Evolutionary conservation across 352 stramenopile genomes (phyloP), one percentile per base, ranked within the genome.

Genomic region (Bremia lactucae): DNA sequence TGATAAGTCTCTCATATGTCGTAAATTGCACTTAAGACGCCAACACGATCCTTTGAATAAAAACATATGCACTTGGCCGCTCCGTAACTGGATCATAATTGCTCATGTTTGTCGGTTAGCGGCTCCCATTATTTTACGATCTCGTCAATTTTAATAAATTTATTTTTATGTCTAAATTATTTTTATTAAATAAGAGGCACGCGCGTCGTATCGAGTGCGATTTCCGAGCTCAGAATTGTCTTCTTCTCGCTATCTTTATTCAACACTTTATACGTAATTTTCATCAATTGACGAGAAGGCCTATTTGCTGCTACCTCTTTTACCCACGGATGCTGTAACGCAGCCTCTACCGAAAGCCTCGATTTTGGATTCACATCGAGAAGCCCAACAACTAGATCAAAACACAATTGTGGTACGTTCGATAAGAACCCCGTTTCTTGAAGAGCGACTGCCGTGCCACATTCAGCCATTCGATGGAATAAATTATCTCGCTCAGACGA

Each of bases 131-230:
- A n/a, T n/a, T n/a, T n/a, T n/a, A n/a, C n/a, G n/a, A 28, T 28
- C 24, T 28, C 6, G 24, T 28, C 24, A 10, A 28, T 28, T 28
- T 28, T 28, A 28, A 28, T n/a, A n/a, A n/a, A n/a, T n/a, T n/a
- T n/a, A n/a, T n/a, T n/a, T n/a, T n/a, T n/a, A n/a, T n/a, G n/a
- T n/a, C n/a, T n/a, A n/a, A n/a, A n/a, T n/a, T n/a, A n/a, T n/a
- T n/a, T n/a, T n/a, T n/a, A n/a, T n/a, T n/a, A n/a, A n/a, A n/a
- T n/a, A 19, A 85, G 67, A 38, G 57, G 45, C 14, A 87, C 54
- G 11, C 74, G 69, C 9, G 74, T 85, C 18, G 49, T 55, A 4
- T 80, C 69, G 26, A 87, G 68, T 21, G 58, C 68, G 47, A 87
- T 84, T 53, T 80, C 74, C 28, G 54, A 58, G 46, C 71, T 60